These are phyloP conservation scores for Clavispora asparagi DNA, from an alignment of 805 yeast species.

Conservation along the genomic window DNA sequence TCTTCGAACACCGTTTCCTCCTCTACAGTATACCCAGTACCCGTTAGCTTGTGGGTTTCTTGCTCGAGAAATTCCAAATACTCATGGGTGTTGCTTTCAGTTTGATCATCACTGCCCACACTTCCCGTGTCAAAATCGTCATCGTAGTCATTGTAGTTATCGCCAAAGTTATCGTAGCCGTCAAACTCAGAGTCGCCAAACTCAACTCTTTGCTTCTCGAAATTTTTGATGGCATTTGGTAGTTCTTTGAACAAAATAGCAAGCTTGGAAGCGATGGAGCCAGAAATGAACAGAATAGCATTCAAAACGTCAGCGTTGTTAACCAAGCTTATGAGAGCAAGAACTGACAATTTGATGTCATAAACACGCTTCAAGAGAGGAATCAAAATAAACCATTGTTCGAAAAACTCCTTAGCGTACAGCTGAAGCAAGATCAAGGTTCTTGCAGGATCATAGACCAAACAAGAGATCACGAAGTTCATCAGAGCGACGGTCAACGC, in stretches of 20 bases:
- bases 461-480: constrained; percentile 59
- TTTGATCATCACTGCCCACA: constrained; percentile 22
- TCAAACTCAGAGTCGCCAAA: constrained; percentile 34
- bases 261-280: constrained; percentile 49
- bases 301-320: constrained; percentile 18
- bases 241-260: constrained; percentile 50
- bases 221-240: constrained; percentile 65
- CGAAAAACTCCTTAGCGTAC: constrained; percentile 41
- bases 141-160: constrained; percentile 1
- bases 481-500: constrained; percentile 45
- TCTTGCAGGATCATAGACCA: constrained; percentile 54
- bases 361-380: constrained; percentile 62
- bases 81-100: constrained; percentile 30
- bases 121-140: constrained; percentile 11
- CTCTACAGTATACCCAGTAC: constrained; percentile 20
- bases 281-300: constrained; percentile 20
- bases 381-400: constrained; percentile 58
- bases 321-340: constrained; percentile 56
- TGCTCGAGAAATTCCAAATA: constrained; percentile 45
- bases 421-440: constrained; percentile 50
- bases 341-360: constrained; percentile 70
- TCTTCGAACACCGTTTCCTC: constrained; percentile 17
- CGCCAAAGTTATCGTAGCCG: constrained; percentile 5
- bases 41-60: constrained; percentile 36
- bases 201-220: constrained; percentile 59